A percentile compares a stretch with the other conserved stretches of the same genome.
These are phyloP conservation scores for Pisolithus thermaeus DNA, from an alignment of 1,284 basidiomycete species.

Conservation along the genomic window DNA sequence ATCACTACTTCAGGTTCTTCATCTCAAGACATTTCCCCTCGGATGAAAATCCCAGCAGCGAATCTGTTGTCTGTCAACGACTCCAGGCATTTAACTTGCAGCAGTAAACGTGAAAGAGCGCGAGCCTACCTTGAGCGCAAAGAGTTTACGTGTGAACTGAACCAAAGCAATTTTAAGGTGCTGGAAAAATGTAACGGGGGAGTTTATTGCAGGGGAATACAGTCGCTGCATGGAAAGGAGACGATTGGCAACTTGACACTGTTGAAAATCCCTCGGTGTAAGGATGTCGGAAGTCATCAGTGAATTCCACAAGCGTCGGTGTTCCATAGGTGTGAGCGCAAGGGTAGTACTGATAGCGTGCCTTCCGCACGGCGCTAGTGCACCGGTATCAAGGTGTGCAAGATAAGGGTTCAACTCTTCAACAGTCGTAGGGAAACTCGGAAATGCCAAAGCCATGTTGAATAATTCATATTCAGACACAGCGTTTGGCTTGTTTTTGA, in stretches of 20 bases:
- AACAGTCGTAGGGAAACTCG: conserved; percentile 40
- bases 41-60: conserved; percentile 55
- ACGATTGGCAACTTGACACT: conserved; percentile 38
- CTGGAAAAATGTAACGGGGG: conserved; percentile 53
- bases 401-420: conserved; percentile 34
- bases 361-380: conserved; percentile 47
- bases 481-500: conserved; percentile 44
- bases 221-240: conserved; percentile 55
- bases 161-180: conserved; percentile 50
- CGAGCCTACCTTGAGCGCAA: conserved; percentile 48
- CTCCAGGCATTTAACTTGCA: not conserved
- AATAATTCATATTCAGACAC: conserved; percentile 57
- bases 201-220: conserved; percentile 49
- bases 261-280: conserved; percentile 41
- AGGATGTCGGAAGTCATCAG: conserved; percentile 55
- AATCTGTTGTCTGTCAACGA: conserved; percentile 50
- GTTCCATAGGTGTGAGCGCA: conserved; percentile 31
- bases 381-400: conserved; percentile 48
- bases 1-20: conserved; percentile 54
- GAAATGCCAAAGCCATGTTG: conserved; percentile 41
- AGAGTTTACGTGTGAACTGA: conserved; percentile 50
- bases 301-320: conserved; percentile 55
- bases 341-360: conserved; percentile 41
- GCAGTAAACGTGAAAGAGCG: not conserved
- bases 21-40: conserved; percentile 54